phyloP scores from a whole-genome alignment of 495 filamentous ascomycete species.

The Aspergillus conjunctus region DNA sequence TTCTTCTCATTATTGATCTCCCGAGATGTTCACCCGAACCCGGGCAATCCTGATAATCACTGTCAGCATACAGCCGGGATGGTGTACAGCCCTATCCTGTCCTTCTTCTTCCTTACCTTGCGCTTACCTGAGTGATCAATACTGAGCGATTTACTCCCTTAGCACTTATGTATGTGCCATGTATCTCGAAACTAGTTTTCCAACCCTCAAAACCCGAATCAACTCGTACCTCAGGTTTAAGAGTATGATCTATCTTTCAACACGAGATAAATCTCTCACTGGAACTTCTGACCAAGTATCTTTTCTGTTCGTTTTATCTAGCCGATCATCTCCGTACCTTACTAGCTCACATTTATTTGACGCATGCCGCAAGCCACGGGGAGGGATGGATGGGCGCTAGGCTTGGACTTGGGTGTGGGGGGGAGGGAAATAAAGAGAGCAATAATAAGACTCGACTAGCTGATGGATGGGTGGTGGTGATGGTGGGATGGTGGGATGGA shows the following conservation, averaged over 20 bases:
- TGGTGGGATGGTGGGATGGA: neutral
- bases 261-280: too few species aligned
- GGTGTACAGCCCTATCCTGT: constrained; percentile 3
- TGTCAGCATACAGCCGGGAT: constrained; percentile 11
- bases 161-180: too few species aligned
- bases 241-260: too few species aligned
- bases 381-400: neutral
- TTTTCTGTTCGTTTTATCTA: neutral
- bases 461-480: neutral
- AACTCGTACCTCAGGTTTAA: too few species aligned
- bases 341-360: constrained; percentile 13
- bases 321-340: constrained; percentile 11
- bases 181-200: too few species aligned
- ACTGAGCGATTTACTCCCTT: too few species aligned
- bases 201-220: too few species aligned
- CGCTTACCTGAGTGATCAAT: neutral
- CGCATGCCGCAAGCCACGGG: neutral
- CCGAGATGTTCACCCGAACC: neutral
- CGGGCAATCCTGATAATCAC: neutral
- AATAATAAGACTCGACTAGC: neutral
- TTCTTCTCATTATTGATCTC: neutral
- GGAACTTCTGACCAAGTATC: too few species aligned
- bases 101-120: neutral
- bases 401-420: neutral
- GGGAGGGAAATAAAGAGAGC: neutral